Conservation (phyloP, 1,139 yeast genomes). For the Diutina neorugosa region DNA sequence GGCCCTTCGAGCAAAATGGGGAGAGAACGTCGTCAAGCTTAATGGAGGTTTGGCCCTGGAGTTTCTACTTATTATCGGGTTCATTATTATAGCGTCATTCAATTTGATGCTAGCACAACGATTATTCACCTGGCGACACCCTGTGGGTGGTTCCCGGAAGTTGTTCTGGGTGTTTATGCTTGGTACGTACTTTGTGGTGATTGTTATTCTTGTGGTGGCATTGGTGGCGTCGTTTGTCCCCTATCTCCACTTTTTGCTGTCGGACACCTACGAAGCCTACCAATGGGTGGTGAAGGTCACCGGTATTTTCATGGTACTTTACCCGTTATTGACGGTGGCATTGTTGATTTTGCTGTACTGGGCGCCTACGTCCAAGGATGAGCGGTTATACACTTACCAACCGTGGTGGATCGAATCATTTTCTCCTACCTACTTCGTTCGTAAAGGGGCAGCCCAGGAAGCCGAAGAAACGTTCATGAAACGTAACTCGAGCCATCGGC, state of each 20-base stretch:
- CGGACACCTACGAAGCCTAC: neutral
- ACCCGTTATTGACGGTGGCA: neutral
- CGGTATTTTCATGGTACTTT: neutral
- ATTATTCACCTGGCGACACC: slow-evolving; percentile 74
- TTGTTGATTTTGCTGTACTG: slow-evolving; percentile 17
- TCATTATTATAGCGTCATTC: slow-evolving; percentile 42
- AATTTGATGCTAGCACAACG: slow-evolving; percentile 66
- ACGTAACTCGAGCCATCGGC: slow-evolving; percentile 36
- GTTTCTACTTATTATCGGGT: slow-evolving; percentile 45
- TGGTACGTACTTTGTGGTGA: slow-evolving; percentile 38
- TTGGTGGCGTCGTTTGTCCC: slow-evolving; percentile 58
- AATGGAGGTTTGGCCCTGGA: slow-evolving; percentile 47
- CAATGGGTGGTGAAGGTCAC: slow-evolving; percentile 5
- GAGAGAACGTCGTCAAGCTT: slow-evolving; percentile 31
- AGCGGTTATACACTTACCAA: slow-evolving; percentile 47
- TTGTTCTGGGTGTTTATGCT: slow-evolving; percentile 46
- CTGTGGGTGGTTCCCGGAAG: slow-evolving; percentile 52
- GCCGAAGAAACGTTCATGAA: slow-evolving; percentile 44
- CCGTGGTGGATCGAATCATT: slow-evolving; percentile 74
- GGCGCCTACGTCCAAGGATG: slow-evolving; percentile 46
- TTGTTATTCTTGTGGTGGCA: slow-evolving; percentile 40
- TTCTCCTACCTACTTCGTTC: slow-evolving; percentile 40
- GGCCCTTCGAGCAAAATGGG: slow-evolving; percentile 50
- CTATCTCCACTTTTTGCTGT: slow-evolving; percentile 37
- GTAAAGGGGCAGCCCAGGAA: slow-evolving; percentile 30